phyloP scores from a whole-genome alignment of 352 stramenopile genomes.

The Globisporangium radiosum region DNA sequence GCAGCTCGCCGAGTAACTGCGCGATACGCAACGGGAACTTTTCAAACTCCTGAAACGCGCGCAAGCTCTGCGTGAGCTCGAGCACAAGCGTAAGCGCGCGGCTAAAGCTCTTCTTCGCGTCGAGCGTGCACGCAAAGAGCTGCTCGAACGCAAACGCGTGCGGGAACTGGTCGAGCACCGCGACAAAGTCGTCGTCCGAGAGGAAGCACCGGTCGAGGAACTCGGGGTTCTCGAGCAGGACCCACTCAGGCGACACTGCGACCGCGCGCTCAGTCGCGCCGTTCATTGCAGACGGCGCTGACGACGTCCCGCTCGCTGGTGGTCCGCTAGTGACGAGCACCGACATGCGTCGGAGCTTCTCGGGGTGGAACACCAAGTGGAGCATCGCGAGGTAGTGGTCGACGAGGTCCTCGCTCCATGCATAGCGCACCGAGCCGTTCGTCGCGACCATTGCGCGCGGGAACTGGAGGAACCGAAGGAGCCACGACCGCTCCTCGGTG shows the following conservation, averaged over 20 bases:
- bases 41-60: constrained; percentile 77
- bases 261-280: constrained; percentile 12
- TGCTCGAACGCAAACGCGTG: constrained; percentile 79
- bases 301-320: constrained; percentile 12
- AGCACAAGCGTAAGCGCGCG: constrained; percentile 65
- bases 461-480: constrained; percentile 79
- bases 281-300: constrained; percentile 19
- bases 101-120: constrained; percentile 78
- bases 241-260: constrained; percentile 63
- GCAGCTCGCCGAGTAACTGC: constrained; percentile 56
- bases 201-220: constrained; percentile 75
- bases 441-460: constrained; percentile 52
- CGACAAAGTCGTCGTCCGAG: constrained; percentile 81
- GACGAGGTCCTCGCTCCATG: constrained; percentile 77
- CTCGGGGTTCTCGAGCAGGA: constrained; percentile 78
- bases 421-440: constrained; percentile 43
- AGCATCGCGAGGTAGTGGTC: constrained; percentile 85
- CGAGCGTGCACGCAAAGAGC: constrained; percentile 53
- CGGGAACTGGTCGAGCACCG: constrained; percentile 80
- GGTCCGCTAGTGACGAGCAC: constrained; percentile 65
- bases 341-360: constrained; percentile 67
- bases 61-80: constrained; percentile 65
- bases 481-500: constrained; percentile 73
- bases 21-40: constrained; percentile 67
- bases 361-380: constrained; percentile 81